Evolutionary conservation across 2,329 filamentous ascomycete species (phyloP).

Genomic region (Neurospora sp.): DNA sequence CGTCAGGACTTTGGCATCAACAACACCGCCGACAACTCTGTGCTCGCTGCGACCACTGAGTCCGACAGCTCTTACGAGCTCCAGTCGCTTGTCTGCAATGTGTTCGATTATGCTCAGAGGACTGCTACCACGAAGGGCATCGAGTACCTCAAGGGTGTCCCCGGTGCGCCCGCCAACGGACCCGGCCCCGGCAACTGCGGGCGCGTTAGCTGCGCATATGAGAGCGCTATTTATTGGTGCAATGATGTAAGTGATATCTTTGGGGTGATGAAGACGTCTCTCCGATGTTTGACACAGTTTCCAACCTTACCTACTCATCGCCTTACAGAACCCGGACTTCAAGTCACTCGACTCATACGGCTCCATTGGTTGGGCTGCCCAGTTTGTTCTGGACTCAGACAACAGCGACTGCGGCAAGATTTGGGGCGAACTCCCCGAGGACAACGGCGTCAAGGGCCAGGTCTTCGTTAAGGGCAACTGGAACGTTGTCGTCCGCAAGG

Average conservation of each 20-base stretch:
- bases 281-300: background rate
- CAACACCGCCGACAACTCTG: background rate
- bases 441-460: background rate
- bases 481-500: conserved; percentile 2
- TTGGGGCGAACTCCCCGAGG: background rate
- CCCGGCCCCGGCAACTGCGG: conserved; percentile 12
- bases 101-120: background rate
- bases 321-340: background rate
- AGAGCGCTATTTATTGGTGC: conserved; percentile 17
- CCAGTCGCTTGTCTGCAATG: background rate
- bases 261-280: background rate
- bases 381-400: background rate
- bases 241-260: conserved; percentile 14
- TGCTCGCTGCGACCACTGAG: background rate
- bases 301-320: background rate
- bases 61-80: background rate
- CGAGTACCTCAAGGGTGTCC: conserved; percentile 8
- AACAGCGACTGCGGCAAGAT: background rate
- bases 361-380: background rate
- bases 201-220: conserved; percentile 15
- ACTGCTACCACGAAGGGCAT: conserved; percentile 6
- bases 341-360: background rate
- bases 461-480: background rate
- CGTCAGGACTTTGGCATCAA: conserved; percentile 7
- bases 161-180: conserved; percentile 7